phyloP scores from a whole-genome alignment of 1,284 basidiomycete species.

The Lentinula novae-zelandiae region DNA sequence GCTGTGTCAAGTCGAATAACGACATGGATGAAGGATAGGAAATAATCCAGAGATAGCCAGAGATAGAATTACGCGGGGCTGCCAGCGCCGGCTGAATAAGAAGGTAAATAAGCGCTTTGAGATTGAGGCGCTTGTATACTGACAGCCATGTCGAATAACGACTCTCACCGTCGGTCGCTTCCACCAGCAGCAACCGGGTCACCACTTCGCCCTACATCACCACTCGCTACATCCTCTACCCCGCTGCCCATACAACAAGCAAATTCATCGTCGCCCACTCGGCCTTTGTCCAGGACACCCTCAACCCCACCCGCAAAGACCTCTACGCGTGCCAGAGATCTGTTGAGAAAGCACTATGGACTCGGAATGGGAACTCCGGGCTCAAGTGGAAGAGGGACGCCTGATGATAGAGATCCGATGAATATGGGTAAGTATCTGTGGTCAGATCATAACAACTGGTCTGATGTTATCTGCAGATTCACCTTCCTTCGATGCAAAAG shows the following conservation, averaged over 20 bases:
- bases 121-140: too few relatives aligned
- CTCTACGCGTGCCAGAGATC: constrained; percentile 63
- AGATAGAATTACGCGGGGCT: too few relatives aligned
- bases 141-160: not conserved
- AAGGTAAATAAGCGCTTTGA: not conserved
- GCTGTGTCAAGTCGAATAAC: not conserved
- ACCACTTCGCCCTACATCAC: not conserved
- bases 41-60: too few relatives aligned
- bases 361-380: constrained; percentile 63
- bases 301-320: constrained; percentile 40
- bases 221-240: not conserved
- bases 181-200: not conserved
- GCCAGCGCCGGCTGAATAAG: too few relatives aligned
- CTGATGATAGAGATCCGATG: constrained; percentile 59
- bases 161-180: not conserved
- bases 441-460: not conserved
- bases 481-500: constrained; percentile 73
- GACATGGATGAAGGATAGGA: not conserved
- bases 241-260: not conserved
- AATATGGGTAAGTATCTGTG: constrained; percentile 53
- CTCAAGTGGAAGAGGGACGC: constrained; percentile 30
- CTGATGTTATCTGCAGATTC: constrained; percentile 51
- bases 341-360: constrained; percentile 82
- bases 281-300: constrained; percentile 12
- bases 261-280: not conserved